A percentile compares a stretch with the other conserved stretches of the same genome.
These are phyloP conservation scores for Coniochaeta hoffmannii DNA, from an alignment of 2,329 filamentous ascomycete species.

Conservation along the genomic window DNA sequence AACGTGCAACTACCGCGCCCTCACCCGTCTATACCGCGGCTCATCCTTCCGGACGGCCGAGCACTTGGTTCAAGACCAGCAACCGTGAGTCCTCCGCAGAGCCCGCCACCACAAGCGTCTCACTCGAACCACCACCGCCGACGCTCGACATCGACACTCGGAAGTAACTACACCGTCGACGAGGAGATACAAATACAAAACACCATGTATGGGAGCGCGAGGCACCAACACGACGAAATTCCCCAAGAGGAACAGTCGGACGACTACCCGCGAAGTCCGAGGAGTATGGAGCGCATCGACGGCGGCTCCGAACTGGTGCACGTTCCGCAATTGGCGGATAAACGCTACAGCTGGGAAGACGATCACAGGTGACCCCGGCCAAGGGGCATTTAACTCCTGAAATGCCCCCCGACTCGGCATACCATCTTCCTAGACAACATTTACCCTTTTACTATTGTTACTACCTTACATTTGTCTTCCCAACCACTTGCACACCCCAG, in stretches of 20 bases:
- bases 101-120: constrained; percentile 5
- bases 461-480: no score
- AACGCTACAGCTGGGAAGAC: constrained; percentile 45
- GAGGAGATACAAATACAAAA: constrained; percentile 30
- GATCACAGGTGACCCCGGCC: background rate
- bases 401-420: background rate
- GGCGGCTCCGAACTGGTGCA: constrained; percentile 38
- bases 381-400: background rate
- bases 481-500: background rate
- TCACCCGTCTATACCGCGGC: constrained; percentile 17
- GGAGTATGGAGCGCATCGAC: constrained; percentile 34
- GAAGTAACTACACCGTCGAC: constrained; percentile 51
- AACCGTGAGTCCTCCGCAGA: constrained; percentile 11
- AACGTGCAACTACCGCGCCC: constrained; percentile 32
- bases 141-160: constrained; percentile 36
- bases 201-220: constrained; percentile 17
- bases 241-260: background rate
- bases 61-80: constrained; percentile 1
- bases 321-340: constrained; percentile 41
- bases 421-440: background rate
- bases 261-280: constrained; percentile 13
- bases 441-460: background rate
- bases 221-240: constrained; percentile 5
- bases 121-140: constrained; percentile 13
- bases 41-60: constrained; percentile 19